Conservation (phyloP, 495 filamentous ascomycete species). For the Neurospora sp. region DNA sequence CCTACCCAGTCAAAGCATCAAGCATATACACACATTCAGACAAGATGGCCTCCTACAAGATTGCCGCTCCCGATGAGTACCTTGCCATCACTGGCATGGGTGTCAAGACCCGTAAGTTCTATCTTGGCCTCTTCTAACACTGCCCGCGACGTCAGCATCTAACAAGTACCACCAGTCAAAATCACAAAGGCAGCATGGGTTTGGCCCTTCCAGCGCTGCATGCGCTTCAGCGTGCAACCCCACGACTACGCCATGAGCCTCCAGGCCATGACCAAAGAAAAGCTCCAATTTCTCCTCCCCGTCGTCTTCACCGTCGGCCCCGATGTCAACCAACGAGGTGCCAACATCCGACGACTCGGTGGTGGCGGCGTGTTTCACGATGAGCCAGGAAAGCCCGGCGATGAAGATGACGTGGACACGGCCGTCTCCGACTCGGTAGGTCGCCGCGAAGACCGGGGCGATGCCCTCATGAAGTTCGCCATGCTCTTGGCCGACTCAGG, state of each 20-base stretch:
- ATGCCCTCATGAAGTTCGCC: slow-evolving; percentile 66
- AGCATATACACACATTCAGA: background rate
- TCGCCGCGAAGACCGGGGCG: slow-evolving; percentile 31
- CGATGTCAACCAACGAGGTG: slow-evolving; percentile 47
- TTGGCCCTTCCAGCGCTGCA: slow-evolving; percentile 54
- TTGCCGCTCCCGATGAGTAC: slow-evolving; percentile 48
- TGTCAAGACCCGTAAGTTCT: slow-evolving; percentile 37
- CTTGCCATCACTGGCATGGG: slow-evolving; percentile 74
- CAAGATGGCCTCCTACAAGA: slow-evolving; percentile 35
- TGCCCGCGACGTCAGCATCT: background rate
- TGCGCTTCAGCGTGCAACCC: slow-evolving; percentile 51
- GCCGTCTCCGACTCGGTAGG: slow-evolving; percentile 6
- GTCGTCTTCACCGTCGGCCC: slow-evolving; percentile 83
- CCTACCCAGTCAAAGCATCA: background rate
- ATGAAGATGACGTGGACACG: slow-evolving; percentile 14
- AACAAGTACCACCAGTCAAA: slow-evolving; percentile 31
- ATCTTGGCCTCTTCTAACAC: background rate
- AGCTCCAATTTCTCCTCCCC: slow-evolving; percentile 66
- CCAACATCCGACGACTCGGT: slow-evolving; percentile 16
- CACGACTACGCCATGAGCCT: slow-evolving; percentile 68
- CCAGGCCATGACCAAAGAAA: slow-evolving; percentile 78
- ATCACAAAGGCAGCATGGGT: slow-evolving; percentile 67
- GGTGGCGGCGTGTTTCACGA: background rate
- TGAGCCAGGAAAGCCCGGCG: background rate
- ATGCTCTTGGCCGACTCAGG: slow-evolving; percentile 58